Evolutionary conservation across 768 basidiomycete species (phyloP).

Genomic region (Cystobasidium onofrii): DNA sequence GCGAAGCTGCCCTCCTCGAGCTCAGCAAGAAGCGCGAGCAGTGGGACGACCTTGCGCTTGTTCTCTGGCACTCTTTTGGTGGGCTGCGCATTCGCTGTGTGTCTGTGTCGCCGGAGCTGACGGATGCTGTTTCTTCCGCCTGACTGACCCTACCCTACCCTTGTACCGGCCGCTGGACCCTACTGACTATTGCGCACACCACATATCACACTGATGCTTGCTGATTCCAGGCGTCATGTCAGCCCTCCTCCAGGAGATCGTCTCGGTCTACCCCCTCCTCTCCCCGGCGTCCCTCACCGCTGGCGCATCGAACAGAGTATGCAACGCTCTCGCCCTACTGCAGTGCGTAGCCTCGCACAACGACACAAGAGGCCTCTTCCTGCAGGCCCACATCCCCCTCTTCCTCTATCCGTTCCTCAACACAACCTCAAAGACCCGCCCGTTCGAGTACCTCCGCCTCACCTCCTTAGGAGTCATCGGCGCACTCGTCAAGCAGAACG

Average conservation of each 20-base stretch:
- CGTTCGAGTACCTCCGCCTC: constrained; percentile 97
- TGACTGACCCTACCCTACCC: background rate
- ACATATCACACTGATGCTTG: background rate
- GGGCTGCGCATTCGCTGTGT: constrained; percentile 36
- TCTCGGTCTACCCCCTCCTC: constrained; percentile 91
- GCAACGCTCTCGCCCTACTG: constrained; percentile 92
- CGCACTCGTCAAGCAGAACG: constrained; percentile 99
- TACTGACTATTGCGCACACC: background rate
- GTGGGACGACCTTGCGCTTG: constrained; percentile 93
- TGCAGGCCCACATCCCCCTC: constrained; percentile 90
- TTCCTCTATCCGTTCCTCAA: constrained; percentile 95
- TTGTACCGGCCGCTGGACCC: too few relatives aligned
- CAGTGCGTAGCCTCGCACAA: constrained; percentile 98
- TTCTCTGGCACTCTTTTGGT: constrained; percentile 99
- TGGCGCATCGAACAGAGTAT: constrained; percentile 95
- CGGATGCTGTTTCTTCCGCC: background rate
- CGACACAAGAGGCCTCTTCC: constrained; percentile 87
- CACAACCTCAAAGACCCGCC: constrained; percentile 97
- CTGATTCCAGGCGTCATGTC: constrained; percentile 84
- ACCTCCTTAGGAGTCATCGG: constrained; percentile 99
- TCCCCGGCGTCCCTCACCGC: constrained; percentile 93
- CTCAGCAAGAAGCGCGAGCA: constrained; percentile 98
- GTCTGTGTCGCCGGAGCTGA: background rate
- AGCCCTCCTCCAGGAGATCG: constrained; percentile 90
- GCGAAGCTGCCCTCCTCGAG: constrained; percentile 85